Evolutionary conservation across 768 basidiomycete genomes (phyloP).

Genomic region (Gymnopilus junonius): DNA sequence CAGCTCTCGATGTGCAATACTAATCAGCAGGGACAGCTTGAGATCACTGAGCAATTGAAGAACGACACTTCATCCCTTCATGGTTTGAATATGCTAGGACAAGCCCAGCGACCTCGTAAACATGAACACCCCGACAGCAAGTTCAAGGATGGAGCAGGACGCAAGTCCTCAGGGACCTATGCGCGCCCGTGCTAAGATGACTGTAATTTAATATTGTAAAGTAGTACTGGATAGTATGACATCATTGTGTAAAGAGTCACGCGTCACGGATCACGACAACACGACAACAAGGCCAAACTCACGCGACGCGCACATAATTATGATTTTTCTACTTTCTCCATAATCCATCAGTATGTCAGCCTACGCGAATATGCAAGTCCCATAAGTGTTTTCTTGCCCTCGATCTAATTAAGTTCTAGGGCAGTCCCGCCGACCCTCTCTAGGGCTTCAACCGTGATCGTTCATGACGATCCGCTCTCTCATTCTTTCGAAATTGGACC

Average conservation of each 20-base stretch:
- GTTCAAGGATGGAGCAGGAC: conserved; percentile 52
- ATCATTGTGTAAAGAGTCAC: background rate
- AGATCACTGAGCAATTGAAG: conserved; percentile 63
- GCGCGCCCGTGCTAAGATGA: conserved; percentile 61
- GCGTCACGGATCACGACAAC: conserved; percentile 10
- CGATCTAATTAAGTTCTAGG: conserved; percentile 17
- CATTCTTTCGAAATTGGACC: conserved; percentile 51
- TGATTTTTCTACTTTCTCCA: background rate
- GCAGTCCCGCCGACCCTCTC: conserved; percentile 25
- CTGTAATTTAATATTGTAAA: background rate
- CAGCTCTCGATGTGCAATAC: background rate
- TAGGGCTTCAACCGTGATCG: conserved; percentile 43
- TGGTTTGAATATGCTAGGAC: conserved; percentile 49
- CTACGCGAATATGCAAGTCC: conserved; percentile 18
- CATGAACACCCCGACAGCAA: conserved; percentile 47
- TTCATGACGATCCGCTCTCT: conserved; percentile 37
- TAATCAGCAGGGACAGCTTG: conserved; percentile 44
- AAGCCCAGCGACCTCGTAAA: conserved; percentile 27
- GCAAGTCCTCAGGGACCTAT: conserved; percentile 61
- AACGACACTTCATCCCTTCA: conserved; percentile 52
- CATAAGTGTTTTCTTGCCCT: background rate
- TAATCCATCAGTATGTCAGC: conserved; percentile 18
- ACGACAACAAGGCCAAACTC: conserved; percentile 38
- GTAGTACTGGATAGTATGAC: background rate
- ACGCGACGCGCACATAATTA: conserved; percentile 21